Evolutionary conservation across 2,329 filamentous ascomycete genomes (phyloP).

Genomic region (Penicillium crustosum): DNA sequence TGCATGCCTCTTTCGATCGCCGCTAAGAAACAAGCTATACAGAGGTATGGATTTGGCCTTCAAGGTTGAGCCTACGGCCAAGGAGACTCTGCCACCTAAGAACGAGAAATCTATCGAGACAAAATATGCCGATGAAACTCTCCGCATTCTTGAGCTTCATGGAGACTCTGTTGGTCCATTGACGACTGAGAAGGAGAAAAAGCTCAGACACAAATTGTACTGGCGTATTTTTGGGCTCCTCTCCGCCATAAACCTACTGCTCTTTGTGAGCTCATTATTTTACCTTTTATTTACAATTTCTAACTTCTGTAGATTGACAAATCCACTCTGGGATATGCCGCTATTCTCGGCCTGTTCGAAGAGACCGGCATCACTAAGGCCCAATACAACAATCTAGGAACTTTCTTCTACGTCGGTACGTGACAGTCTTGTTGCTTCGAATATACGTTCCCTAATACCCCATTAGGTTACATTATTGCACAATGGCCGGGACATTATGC

Average conservation of each 20-base stretch:
- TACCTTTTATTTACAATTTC: neutral
- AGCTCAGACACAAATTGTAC: constrained; percentile 37
- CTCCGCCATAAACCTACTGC: constrained; percentile 37
- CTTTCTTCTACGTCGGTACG: constrained; percentile 45
- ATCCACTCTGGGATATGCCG: constrained; percentile 43
- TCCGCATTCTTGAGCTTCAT: constrained; percentile 38
- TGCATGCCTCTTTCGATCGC: neutral
- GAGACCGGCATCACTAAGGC: constrained; percentile 41
- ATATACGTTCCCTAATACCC: neutral
- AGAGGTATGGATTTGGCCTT: neutral
- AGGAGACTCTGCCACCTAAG: neutral
- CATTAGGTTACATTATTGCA: constrained; percentile 39
- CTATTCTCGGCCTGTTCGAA: constrained; percentile 45
- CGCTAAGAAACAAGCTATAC: too few relatives aligned
- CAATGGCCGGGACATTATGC: constrained; percentile 44
- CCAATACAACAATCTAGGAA: constrained; percentile 45
- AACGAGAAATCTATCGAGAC: neutral
- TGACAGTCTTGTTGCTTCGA: neutral
- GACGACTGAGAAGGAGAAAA: constrained; percentile 35
- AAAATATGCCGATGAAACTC: constrained; percentile 39
- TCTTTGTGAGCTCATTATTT: constrained; percentile 34
- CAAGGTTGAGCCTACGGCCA: neutral
- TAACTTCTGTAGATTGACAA: constrained; percentile 40
- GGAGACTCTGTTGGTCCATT: constrained; percentile 33
- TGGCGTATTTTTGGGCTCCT: constrained; percentile 35